These are phyloP conservation scores for Lolium perenne DNA, from an alignment of 176 grass and related monocot genomes.

Conservation along the genomic window DNA sequence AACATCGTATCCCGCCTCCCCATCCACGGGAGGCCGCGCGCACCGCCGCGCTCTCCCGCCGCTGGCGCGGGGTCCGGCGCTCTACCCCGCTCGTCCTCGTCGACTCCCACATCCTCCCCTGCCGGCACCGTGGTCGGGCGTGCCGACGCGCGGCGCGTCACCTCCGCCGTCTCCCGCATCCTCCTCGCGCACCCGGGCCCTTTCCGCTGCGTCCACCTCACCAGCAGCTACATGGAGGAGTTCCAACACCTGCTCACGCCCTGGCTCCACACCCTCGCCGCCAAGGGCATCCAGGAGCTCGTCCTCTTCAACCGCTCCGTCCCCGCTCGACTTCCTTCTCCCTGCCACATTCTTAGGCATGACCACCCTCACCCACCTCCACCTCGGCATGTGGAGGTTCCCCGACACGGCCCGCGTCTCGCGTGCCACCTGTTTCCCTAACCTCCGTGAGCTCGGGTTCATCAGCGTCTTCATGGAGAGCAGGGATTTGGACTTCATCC, in stretches of 20 bases:
- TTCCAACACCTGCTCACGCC: not conserved
- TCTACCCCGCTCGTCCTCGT: slow-evolving; percentile 16
- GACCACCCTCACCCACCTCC: slow-evolving; percentile 12
- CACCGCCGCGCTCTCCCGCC: slow-evolving; percentile 1
- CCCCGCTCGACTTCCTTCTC: not conserved
- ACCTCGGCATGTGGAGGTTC: slow-evolving; percentile 11
- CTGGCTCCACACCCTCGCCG: not conserved
- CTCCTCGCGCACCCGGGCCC: not conserved
- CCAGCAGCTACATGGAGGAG: slow-evolving; percentile 10
- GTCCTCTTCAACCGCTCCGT: not conserved
- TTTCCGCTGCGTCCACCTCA: not conserved
- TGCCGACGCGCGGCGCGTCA: not conserved
- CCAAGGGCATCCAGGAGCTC: not conserved
- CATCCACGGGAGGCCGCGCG: not conserved
- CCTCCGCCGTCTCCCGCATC: not conserved
- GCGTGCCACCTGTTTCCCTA: not conserved
- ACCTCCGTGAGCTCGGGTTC: slow-evolving; percentile 4
- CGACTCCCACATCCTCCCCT: slow-evolving; percentile 9
- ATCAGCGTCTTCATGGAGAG: not conserved
- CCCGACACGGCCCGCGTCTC: not conserved
- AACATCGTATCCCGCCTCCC: slow-evolving; percentile 5
- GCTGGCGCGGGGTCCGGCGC: slow-evolving; percentile 13
- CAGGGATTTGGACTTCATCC: slow-evolving; percentile 15
- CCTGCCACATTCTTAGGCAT: slow-evolving; percentile 5
- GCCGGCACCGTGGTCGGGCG: not conserved